phyloP scores from a whole-genome alignment of 495 filamentous ascomycete genomes.

The Podospora pseudopauciseta region DNA sequence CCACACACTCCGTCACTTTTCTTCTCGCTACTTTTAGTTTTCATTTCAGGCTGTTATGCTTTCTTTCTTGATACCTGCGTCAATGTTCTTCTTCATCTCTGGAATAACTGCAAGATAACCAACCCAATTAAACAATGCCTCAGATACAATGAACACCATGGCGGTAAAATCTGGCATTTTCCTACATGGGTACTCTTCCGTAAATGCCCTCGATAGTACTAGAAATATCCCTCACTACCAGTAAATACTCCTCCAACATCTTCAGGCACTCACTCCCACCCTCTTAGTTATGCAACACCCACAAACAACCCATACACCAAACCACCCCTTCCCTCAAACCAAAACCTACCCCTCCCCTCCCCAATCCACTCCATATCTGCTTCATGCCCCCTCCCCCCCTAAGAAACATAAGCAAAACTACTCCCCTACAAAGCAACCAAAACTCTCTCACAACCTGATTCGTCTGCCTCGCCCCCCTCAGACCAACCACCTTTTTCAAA shows the following conservation, averaged over 20 bases:
- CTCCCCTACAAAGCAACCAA: constrained; percentile 25
- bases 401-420: constrained; percentile 26
- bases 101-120: too few species aligned
- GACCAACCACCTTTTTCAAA: constrained; percentile 56
- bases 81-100: too few species aligned
- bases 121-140: too few species aligned
- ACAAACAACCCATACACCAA: not conserved
- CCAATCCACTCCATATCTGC: not conserved
- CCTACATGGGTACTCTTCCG: too few species aligned
- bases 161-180: too few species aligned
- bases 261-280: not conserved
- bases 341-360: not conserved
- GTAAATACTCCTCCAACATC: not conserved
- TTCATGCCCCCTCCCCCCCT: not conserved
- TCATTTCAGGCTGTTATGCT: not conserved
- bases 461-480: constrained; percentile 24
- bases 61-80: not conserved
- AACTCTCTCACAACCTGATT: constrained; percentile 29
- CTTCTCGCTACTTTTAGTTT: not conserved
- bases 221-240: too few species aligned
- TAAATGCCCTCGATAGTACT: too few species aligned
- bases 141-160: too few species aligned
- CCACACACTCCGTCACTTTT: not conserved
- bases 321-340: not conserved
- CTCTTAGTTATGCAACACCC: not conserved